Conservation (phyloP, 495 filamentous ascomycete species). For the Penicillium goetzii region DNA sequence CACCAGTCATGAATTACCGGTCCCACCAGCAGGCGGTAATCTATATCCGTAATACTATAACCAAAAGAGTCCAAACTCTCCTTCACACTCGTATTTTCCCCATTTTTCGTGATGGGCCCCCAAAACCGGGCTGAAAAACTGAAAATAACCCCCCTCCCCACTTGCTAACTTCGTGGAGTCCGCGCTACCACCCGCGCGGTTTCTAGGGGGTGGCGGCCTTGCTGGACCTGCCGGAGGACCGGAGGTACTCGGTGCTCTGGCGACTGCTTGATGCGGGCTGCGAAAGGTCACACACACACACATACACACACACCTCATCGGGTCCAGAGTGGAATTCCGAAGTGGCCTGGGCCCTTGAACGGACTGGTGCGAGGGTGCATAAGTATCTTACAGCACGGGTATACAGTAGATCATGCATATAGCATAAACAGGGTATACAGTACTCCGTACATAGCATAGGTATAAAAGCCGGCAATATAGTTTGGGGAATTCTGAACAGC, state of each 20-base stretch:
- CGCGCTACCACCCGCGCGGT: slow-evolving; percentile 39
- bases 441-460: not conserved
- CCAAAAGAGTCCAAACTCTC: not conserved
- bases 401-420: not conserved
- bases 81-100: not conserved
- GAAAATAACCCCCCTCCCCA: slow-evolving; percentile 18
- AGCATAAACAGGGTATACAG: not conserved
- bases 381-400: not conserved
- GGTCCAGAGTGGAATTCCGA: slow-evolving; percentile 18
- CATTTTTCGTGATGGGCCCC: slow-evolving; percentile 7
- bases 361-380: not conserved
- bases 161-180: slow-evolving; percentile 26
- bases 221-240: slow-evolving; percentile 15
- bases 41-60: not conserved
- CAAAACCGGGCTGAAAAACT: slow-evolving; percentile 15
- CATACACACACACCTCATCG: slow-evolving; percentile 6
- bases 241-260: not conserved
- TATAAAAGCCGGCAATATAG: not conserved
- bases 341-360: slow-evolving; percentile 8
- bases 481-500: not conserved
- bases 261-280: slow-evolving; percentile 6
- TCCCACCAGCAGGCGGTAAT: not conserved
- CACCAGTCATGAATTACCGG: not conserved
- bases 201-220: slow-evolving; percentile 46
- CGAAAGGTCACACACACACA: slow-evolving; percentile 8